Evolutionary conservation across 805 yeast genomes (phyloP).

Genomic region (Ogataea siamensis): DNA sequence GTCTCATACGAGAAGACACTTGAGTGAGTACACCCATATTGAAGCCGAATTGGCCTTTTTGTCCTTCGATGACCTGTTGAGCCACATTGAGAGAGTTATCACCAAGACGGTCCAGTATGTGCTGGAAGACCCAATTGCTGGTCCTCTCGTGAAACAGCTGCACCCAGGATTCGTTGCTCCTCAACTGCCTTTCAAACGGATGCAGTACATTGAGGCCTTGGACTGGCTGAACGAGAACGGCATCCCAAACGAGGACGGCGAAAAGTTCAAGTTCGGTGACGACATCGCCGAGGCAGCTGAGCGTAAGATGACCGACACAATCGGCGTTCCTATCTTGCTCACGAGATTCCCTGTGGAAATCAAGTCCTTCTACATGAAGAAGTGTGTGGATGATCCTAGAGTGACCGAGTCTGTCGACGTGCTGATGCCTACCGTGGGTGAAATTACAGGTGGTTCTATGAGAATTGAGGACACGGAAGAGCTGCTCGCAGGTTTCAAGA

Average conservation of each 20-base stretch:
- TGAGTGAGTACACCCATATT: conserved; percentile 94
- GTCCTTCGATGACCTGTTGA: conserved; percentile 79
- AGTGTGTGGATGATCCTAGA: conserved; percentile 82
- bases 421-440: conserved; percentile 98
- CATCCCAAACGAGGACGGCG: conserved; percentile 91
- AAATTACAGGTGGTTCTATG: conserved; percentile 99
- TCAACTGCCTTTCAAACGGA: conserved; percentile 79
- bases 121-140: conserved; percentile 87
- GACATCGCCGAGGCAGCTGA: conserved; percentile 99
- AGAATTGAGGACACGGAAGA: conserved; percentile 84
- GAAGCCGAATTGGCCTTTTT: conserved; percentile 93
- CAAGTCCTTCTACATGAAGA: conserved; percentile 97
- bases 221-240: conserved; percentile 96
- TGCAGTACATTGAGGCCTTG: conserved; percentile 87
- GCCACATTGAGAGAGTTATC: conserved; percentile 80
- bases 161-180: conserved; percentile 92
- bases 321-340: conserved; percentile 88
- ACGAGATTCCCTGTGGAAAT: conserved; percentile 95
- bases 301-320: conserved; percentile 95
- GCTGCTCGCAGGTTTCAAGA: conserved; percentile 83
- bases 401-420: conserved; percentile 99
- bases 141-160: conserved; percentile 84
- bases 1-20: conserved; percentile 97
- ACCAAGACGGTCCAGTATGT: conserved; percentile 69
- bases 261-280: conserved; percentile 92